Evolutionary conservation across 805 yeast genomes (phyloP).

Genomic region (Ogataea ganodermae): DNA sequence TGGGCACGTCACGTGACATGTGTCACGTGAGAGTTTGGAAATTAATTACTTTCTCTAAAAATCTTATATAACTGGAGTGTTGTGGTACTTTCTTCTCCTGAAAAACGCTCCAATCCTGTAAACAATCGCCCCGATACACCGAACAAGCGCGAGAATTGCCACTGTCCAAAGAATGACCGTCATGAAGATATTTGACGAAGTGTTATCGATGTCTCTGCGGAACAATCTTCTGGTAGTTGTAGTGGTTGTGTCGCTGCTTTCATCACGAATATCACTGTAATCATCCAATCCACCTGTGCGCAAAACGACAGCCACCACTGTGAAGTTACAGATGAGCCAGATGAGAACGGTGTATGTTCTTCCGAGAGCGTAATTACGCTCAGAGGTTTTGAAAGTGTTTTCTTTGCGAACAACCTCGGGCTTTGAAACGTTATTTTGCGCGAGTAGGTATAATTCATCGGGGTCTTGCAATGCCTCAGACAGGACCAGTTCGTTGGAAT

Average conservation of each 20-base stretch:
- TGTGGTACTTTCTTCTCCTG: slow-evolving; percentile 26
- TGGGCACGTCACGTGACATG: too few species aligned
- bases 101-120: slow-evolving; percentile 39
- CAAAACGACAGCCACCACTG: slow-evolving; percentile 75
- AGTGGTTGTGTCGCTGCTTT: slow-evolving; percentile 20
- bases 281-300: slow-evolving; percentile 77
- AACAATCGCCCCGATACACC: slow-evolving; percentile 71
- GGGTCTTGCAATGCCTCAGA: slow-evolving; percentile 36
- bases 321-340: slow-evolving; percentile 85
- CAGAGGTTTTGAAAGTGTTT: slow-evolving; percentile 26
- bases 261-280: slow-evolving; percentile 22
- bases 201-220: slow-evolving; percentile 23
- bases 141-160: slow-evolving; percentile 77
- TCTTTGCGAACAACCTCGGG: slow-evolving; percentile 51
- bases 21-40: too few species aligned
- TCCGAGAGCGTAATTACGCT: slow-evolving; percentile 82
- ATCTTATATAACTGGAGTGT: slow-evolving; percentile 5
- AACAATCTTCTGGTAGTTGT: slow-evolving; percentile 21
- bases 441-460: slow-evolving; percentile 29
- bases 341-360: slow-evolving; percentile 84
- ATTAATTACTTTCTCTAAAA: not conserved
- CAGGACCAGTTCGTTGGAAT: slow-evolving; percentile 24
- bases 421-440: slow-evolving; percentile 29
- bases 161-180: slow-evolving; percentile 89
- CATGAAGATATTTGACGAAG: slow-evolving; percentile 54